Conservation (phyloP, 257 asterid genomes). For the Ilex asprella region DNA sequence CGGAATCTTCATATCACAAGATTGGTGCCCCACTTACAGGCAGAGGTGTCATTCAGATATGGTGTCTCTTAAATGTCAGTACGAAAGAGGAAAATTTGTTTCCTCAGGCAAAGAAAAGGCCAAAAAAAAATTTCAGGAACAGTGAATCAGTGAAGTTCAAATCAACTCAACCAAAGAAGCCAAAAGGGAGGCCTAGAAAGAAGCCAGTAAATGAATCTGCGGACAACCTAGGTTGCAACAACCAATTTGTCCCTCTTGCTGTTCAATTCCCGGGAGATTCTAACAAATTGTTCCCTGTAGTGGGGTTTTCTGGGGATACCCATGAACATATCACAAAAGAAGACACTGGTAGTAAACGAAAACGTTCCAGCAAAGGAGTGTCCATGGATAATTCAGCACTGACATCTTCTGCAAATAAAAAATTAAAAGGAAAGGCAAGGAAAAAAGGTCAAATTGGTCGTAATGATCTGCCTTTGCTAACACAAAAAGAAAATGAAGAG, state of each 20-base stretch:
- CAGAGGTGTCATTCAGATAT: constrained; percentile 83
- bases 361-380: background rate
- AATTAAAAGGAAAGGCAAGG: constrained; percentile 23
- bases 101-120: constrained; percentile 26
- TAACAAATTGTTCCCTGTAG: constrained; percentile 5
- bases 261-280: constrained; percentile 16
- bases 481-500: constrained; percentile 27
- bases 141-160: constrained; percentile 13
- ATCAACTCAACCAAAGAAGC: constrained; percentile 12
- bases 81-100: constrained; percentile 23
- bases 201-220: constrained; percentile 26
- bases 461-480: constrained; percentile 18
- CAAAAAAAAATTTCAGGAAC: constrained; percentile 20
- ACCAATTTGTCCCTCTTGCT: constrained; percentile 19
- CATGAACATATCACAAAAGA: constrained; percentile 7
- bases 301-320: constrained; percentile 8
- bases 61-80: constrained; percentile 58
- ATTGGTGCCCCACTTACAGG: constrained; percentile 77
- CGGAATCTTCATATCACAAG: constrained; percentile 77
- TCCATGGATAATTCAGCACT: constrained; percentile 11
- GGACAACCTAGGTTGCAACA: constrained; percentile 10
- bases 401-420: constrained; percentile 18
- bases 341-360: constrained; percentile 7
- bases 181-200: constrained; percentile 47
- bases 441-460: constrained; percentile 17